Evolutionary conservation across 2,329 filamentous ascomycete genomes (phyloP).

Genomic region (Penicillium sp.): DNA sequence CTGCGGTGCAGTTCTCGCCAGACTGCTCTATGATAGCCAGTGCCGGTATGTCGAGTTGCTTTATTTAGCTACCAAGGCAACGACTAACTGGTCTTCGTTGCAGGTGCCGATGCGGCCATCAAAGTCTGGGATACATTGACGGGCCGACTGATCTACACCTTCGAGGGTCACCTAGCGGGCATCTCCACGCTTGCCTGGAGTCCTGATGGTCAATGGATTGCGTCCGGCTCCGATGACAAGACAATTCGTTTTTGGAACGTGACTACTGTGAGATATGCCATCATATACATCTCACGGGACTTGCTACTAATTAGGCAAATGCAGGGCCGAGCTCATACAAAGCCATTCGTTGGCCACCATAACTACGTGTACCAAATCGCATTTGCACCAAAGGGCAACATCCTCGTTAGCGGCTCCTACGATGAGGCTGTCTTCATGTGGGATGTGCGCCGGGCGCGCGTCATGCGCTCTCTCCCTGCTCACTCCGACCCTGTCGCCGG

Average conservation of each 20-base stretch:
- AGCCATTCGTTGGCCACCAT: slow-evolving; percentile 74
- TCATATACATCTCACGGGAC: neutral
- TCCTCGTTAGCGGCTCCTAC: slow-evolving; percentile 89
- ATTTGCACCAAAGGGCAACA: slow-evolving; percentile 97
- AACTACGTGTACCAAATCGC: slow-evolving; percentile 93
- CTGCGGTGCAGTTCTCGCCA: slow-evolving; percentile 84
- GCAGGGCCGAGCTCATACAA: slow-evolving; percentile 53
- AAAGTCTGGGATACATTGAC: slow-evolving; percentile 83
- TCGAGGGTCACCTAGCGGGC: slow-evolving; percentile 89
- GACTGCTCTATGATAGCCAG: slow-evolving; percentile 86
- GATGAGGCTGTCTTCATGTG: slow-evolving; percentile 96
- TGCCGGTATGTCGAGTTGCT: slow-evolving; percentile 51
- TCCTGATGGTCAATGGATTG: slow-evolving; percentile 79
- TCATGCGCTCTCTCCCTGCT: slow-evolving; percentile 87
- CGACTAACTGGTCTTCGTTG: slow-evolving; percentile 7
- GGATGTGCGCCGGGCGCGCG: slow-evolving; percentile 81
- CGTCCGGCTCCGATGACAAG: slow-evolving; percentile 93
- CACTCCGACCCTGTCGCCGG: slow-evolving; percentile 92
- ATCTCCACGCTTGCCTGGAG: slow-evolving; percentile 93
- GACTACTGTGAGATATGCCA: slow-evolving; percentile 39
- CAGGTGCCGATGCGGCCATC: slow-evolving; percentile 76
- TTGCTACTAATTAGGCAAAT: neutral
- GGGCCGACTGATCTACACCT: slow-evolving; percentile 75
- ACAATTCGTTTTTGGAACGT: slow-evolving; percentile 87
- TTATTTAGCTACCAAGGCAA: neutral